Conservation (phyloP, 2,329 filamentous ascomycete species). For the Ophiocordyceps camponoti-floridani region DNA sequence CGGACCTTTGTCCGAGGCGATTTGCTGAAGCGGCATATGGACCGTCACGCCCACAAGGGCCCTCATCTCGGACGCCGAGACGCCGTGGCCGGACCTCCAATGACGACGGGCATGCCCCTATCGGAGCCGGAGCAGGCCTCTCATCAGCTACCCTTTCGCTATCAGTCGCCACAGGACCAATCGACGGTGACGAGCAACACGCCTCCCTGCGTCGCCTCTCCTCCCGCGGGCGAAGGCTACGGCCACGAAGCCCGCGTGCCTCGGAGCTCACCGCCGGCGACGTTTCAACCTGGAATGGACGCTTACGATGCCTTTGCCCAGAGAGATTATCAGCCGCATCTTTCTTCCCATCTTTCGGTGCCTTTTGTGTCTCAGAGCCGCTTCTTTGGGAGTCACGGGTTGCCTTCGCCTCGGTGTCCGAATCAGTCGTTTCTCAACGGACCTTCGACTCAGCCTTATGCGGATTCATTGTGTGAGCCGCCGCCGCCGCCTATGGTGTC, state of each 20-base stretch:
- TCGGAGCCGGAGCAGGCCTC: neutral
- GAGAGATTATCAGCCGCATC: slow-evolving; percentile 23
- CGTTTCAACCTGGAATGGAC: slow-evolving; percentile 27
- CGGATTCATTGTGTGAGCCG: slow-evolving; percentile 25
- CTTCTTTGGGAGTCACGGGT: slow-evolving; percentile 19
- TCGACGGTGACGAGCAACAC: slow-evolving; percentile 26
- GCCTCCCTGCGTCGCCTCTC: slow-evolving; percentile 13
- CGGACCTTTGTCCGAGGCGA: slow-evolving; percentile 88
- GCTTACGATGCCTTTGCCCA: slow-evolving; percentile 33
- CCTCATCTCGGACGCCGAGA: slow-evolving; percentile 63
- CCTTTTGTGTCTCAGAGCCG: slow-evolving; percentile 41
- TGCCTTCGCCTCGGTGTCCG: slow-evolving; percentile 13
- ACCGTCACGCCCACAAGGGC: slow-evolving; percentile 64
- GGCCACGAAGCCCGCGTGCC: slow-evolving; percentile 1
- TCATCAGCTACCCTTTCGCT: slow-evolving; percentile 21
- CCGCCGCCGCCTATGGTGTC: slow-evolving; percentile 37
- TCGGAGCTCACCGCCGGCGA: slow-evolving; percentile 9
- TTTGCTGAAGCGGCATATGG: slow-evolving; percentile 69
- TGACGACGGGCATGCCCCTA: neutral
- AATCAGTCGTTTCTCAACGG: slow-evolving; percentile 18
- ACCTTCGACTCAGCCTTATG: slow-evolving; percentile 21
- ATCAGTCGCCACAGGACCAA: slow-evolving; percentile 26
- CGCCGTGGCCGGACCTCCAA: neutral
- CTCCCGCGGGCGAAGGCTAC: slow-evolving; percentile 2
- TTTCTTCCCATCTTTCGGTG: slow-evolving; percentile 24